Base-by-base conservation (phyloP, 2,329 filamentous ascomycete species). In the Apiospora marii region DNA sequence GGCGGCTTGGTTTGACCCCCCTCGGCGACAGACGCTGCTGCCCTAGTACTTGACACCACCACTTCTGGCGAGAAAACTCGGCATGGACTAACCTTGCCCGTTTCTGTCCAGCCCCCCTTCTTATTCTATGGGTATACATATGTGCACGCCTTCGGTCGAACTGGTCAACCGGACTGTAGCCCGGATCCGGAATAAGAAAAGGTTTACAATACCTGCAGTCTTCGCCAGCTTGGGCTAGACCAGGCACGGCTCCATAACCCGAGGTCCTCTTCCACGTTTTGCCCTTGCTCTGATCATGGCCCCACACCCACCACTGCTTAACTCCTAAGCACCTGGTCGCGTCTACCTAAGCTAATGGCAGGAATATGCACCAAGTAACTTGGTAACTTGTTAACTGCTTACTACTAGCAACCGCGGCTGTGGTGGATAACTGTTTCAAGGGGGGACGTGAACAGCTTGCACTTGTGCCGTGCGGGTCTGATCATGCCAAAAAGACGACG, bases 211-310 rank as follows among this genome's bases (percentile, higher is more conserved):
- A 37, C 22, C 30, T 19, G 16, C 30, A 34, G 30, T 19, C 30
- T 61, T 61, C 53, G 19, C 53, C 53, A 37, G 5, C 27, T 61
- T 22, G 30, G 53, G 53, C 53, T 61, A 61, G 53, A 61, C 30
- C 22, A 22, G 19, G 37, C 53, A 8, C 53, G 30, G 16, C 49
- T 12, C 30, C 53, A 22, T 30, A 37, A 10, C 30, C 53, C 53
- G 53, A 37, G 58, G 22, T 22, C 58, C 19, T 37, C 58, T 41
- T 41, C 58, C 58, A 64, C 58, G 58, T 64, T 64, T 41, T n/a
- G 1, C 22, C 58, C 30, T 24, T 64, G 58, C 58, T 41, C 58
- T 24, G 58, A 41, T 64, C 22, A 64, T 4, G 19, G n/a, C 22
- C 58, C 58, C n/a, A 41, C 37, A 41, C 5, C 19, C 3, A 19